Conservation (phyloP, 257 asterid species). For the Nicotiana tomentosiformis region DNA sequence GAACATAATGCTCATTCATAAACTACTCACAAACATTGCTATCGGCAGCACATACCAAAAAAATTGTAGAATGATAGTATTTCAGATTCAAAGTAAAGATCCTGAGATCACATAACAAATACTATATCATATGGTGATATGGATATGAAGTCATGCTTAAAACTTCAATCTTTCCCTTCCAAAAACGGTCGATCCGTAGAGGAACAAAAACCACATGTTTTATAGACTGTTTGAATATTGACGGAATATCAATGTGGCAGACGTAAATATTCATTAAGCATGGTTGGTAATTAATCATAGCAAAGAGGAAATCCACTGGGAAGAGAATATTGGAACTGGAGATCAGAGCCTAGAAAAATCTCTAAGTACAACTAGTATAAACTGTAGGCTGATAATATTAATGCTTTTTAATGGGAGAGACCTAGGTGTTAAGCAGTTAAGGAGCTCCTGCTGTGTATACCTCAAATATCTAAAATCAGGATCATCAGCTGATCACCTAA, state of each 20-base stretch:
- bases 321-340: background rate
- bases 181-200: too few relatives aligned
- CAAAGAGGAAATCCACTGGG: background rate
- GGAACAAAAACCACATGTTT: too few relatives aligned
- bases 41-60: background rate
- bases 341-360: background rate
- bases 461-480: too few relatives aligned
- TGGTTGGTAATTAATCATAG: background rate
- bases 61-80: background rate
- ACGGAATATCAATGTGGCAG: background rate
- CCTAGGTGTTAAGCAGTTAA: background rate
- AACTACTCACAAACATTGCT: background rate
- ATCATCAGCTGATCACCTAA: too few relatives aligned
- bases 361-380: background rate
- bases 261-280: background rate
- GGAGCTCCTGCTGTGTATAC: background rate
- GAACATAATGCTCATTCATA: slow-evolving; percentile 4
- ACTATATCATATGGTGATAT: too few relatives aligned
- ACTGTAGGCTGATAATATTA: background rate
- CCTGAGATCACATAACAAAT: background rate
- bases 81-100: background rate
- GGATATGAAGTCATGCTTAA: background rate
- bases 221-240: background rate
- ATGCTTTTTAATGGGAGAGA: background rate
- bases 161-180: background rate